phyloP scores from a whole-genome alignment of 345 rosid species.

The Syzygium aromaticum region DNA sequence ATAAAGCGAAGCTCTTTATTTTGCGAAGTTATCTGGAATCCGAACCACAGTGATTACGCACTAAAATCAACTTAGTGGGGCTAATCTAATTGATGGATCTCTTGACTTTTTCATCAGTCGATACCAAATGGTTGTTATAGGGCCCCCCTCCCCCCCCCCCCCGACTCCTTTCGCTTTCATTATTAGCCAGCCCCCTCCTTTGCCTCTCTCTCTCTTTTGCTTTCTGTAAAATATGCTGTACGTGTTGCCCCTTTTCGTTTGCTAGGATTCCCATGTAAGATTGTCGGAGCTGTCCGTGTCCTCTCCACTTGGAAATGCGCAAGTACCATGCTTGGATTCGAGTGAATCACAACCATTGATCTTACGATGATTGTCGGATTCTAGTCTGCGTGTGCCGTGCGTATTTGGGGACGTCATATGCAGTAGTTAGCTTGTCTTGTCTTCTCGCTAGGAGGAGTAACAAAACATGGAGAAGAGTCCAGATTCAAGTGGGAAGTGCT shows the following conservation, averaged over 20 bases:
- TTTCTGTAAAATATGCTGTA: neutral
- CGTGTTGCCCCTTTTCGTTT: neutral
- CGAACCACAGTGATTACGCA: neutral
- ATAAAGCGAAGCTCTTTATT: neutral
- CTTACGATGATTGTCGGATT: neutral
- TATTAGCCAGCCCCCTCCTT: neutral
- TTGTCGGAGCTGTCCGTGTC: neutral
- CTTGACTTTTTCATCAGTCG: neutral
- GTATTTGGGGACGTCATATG: neutral
- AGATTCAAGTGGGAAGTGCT: neutral
- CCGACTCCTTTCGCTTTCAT: neutral
- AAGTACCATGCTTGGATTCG: neutral
- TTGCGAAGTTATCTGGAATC: neutral
- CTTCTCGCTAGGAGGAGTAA: neutral
- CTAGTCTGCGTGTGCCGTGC: neutral
- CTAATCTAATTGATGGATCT: neutral
- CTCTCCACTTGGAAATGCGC: fast-evolving
- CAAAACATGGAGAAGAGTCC: neutral
- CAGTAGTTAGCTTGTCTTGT: neutral
- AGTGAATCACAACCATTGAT: neutral
- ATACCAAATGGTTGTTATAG: neutral
- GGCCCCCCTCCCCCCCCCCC: no score
- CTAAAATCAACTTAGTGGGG: neutral
- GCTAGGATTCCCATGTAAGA: neutral
- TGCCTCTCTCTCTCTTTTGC: neutral